These are phyloP conservation scores for Solanum lignicaule DNA, from an alignment of 257 asterid genomes.

Conservation along the genomic window DNA sequence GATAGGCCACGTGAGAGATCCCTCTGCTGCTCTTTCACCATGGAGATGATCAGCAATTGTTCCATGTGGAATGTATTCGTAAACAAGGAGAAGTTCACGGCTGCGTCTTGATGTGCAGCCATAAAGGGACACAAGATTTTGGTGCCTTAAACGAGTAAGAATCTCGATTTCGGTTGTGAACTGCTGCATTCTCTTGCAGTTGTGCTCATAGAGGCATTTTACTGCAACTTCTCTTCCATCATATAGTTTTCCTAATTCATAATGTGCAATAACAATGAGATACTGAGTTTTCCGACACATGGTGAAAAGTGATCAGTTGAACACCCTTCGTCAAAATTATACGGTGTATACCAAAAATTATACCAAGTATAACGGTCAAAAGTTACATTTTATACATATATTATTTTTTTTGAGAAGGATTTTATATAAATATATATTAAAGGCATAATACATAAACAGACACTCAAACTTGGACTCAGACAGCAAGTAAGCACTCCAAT, in stretches of 20 bases:
- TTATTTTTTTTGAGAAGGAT: no score
- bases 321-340: neutral
- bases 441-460: neutral
- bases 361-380: neutral
- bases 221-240: constrained; percentile 9
- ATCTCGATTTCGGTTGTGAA: constrained; percentile 1
- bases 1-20: neutral
- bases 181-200: constrained; percentile 4
- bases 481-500: neutral
- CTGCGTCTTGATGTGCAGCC: constrained; percentile 3
- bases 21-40: neutral
- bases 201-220: constrained; percentile 3
- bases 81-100: constrained; percentile 8
- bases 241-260: neutral
- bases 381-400: neutral
- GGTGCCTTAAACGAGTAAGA: constrained; percentile 1
- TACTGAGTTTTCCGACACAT: neutral
- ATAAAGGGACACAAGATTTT: constrained; percentile 2
- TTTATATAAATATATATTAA: neutral
- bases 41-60: constrained; percentile 4
- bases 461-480: neutral
- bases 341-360: no score
- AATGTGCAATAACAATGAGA: neutral
- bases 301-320: neutral
- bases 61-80: neutral